phyloP scores from a whole-genome alignment of 257 asterid genomes.

The Anisodus acutangulus region DNA sequence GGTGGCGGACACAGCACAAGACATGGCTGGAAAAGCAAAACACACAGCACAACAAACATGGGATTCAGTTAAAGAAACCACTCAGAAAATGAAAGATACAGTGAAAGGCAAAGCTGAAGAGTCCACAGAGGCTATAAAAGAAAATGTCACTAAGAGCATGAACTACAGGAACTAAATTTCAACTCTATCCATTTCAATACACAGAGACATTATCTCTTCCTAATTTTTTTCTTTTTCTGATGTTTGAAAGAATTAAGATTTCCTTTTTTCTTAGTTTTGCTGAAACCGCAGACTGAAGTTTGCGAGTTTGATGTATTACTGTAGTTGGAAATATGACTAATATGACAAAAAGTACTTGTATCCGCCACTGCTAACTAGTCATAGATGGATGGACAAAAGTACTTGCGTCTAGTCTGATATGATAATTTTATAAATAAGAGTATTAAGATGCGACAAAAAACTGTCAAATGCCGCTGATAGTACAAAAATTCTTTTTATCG shows the following conservation, averaged over 20 bases:
- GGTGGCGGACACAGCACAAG: conserved; percentile 33
- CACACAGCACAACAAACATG: conserved; percentile 29
- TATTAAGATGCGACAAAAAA: neutral
- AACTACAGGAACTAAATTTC: neutral
- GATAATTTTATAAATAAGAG: neutral
- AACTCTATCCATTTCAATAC: neutral
- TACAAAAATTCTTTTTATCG: neutral
- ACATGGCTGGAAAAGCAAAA: conserved; percentile 34
- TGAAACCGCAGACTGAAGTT: conserved; percentile 19
- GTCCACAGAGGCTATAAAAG: conserved; percentile 15
- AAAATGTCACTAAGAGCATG: neutral
- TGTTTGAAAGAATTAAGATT: neutral
- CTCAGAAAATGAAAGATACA: conserved; percentile 29
- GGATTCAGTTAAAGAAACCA: conserved; percentile 31
- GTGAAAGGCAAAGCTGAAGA: conserved; percentile 32
- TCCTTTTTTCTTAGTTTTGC: neutral
- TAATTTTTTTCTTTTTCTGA: neutral
- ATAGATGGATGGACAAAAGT: neutral
- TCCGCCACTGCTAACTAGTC: neutral
- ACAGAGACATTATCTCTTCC: conserved; percentile 27
- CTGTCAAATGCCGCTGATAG: neutral
- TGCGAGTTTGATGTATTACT: conserved; percentile 17
- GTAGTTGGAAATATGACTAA: neutral
- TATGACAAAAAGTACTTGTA: neutral
- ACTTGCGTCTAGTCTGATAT: neutral